Base-by-base conservation (phyloP, 2,329 filamentous ascomycete genomes). In the Verticillium dahliae region DNA sequence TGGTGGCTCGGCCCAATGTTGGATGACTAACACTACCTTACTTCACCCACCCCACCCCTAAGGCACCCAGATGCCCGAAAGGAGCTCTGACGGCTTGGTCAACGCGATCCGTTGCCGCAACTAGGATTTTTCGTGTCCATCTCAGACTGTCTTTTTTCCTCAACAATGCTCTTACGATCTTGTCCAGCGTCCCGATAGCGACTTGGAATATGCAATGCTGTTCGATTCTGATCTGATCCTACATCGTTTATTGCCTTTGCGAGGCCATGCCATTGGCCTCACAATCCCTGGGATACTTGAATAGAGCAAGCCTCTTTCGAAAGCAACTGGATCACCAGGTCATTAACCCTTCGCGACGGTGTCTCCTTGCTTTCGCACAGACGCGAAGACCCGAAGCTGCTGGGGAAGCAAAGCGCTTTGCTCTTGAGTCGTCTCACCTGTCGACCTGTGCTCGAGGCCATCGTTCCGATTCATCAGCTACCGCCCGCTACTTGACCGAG, bases 261-360 rank as follows among this genome's bases (percentile, higher is more conserved):
- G 62, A 61, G 65, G 63, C 64, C 61, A 66, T 65, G 62, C 62
- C 60, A 63, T 62, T 63, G 62, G 67, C 64, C 58, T 62, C 39
- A 58, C 61, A 62, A 65, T 65, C 62, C 60, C 61, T 66, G 39
- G 62, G 65, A 57, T 56, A 66, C 63, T 67, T 63, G 63, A 67
- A 63, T 66, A 67, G 66, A 66, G 65, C 64, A 64, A 63, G 62
- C 61, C 57, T 61, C n/a, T 37, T 55, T 58, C 57, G 50, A 22
- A 60, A 61, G 56, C 63, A 56, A 35, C 45, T 41, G 57, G 22
- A 56, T 60, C 63, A 62, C 50, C 60, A 34, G 56, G 61, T 61
- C 35, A 45, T 56, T 52, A 37, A 37, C 57, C 34, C 54, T 31
- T 56, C 54, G 18, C 54, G 33, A 34, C 54, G 33, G 13, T 7